A percentile compares a stretch with the other conserved stretches of the same genome.
These are phyloP conservation scores for Erysiphe neolycopersici DNA, from an alignment of 2,329 filamentous ascomycete species.

Conservation along the genomic window DNA sequence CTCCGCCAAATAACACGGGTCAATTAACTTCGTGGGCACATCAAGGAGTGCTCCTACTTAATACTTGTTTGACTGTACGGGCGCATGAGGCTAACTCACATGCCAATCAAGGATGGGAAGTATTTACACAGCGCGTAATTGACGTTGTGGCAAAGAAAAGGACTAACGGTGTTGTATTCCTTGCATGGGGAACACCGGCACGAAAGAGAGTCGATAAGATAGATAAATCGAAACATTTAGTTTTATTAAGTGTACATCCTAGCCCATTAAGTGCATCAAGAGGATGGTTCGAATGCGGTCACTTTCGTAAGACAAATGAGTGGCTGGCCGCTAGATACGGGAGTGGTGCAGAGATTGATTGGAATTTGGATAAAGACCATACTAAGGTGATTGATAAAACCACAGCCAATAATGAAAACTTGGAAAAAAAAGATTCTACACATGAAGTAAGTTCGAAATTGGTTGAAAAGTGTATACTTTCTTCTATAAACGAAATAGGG, in stretches of 20 bases:
- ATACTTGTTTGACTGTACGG: conserved; percentile 82
- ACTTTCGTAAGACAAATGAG: conserved; percentile 59
- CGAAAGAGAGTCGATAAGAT: conserved; percentile 52
- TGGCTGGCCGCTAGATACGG: conserved; percentile 68
- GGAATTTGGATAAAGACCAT: conserved; percentile 26
- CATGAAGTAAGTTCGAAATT: no score
- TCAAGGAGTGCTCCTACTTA: conserved; percentile 73
- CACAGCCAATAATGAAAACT: not conserved
- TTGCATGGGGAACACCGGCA: conserved; percentile 80
- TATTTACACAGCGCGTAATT: conserved; percentile 74
- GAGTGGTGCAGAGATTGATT: conserved; percentile 56
- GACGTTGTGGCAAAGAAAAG: conserved; percentile 59
- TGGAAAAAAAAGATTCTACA: not conserved
- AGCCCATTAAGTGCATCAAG: conserved; percentile 66
- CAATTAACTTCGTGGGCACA: conserved; percentile 85
- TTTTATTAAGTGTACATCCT: conserved; percentile 71
- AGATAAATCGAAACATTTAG: conserved; percentile 46
- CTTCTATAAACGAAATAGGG: no score
- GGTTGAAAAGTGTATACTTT: no score
- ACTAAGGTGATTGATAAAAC: not conserved
- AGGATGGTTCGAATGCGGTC: conserved; percentile 63
- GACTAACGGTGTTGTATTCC: conserved; percentile 63
- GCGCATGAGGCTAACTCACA: conserved; percentile 75
- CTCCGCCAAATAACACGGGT: conserved; percentile 53
- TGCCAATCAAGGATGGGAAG: conserved; percentile 70